Base-by-base conservation (phyloP, 805 yeast species). In the Sugiyamaella mastotermitis region DNA sequence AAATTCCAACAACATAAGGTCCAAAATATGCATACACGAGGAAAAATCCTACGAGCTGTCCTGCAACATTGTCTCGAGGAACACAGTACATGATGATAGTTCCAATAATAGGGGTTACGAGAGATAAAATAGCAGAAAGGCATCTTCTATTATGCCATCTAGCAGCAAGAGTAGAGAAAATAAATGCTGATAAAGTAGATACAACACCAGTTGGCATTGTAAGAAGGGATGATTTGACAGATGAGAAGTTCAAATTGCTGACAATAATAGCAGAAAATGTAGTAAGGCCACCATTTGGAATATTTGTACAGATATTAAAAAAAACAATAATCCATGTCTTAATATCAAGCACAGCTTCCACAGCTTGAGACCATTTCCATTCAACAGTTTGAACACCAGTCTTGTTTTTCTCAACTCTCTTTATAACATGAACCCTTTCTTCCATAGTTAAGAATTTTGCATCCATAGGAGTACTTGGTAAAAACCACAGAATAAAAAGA, bases 381-480 rank as follows among this genome's bases (percentile, higher is more conserved):
- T 55, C 58, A 22, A 46, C 57, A 38, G 60, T 59, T 26, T 69
- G 67, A 25, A 66, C 58, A 47, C 76, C 77, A 36, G 66, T 69
- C 34, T 61, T 61, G 49, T 69, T 71, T 18, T 24, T 40, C 17
- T 46, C 23, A 17, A 44, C 26, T 31, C 48, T 22, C 22, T 44
- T 42, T 5, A 48, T 43, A 26, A 66, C 56, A n/a, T 37, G 31
- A 14, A 36, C 35, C 11, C 42, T 30, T 22, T 50, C 52, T 9
- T 43, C 40, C 17, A 48, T 51, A 11, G 45, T 23, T 18, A 45
- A 38, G 23, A 50, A 50, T 20, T 41, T 27, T 4, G 55, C 55
- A 11, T 40, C 33, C 9, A 21, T 28, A n/a, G 49, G 49, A 8
- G 44, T 38, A 32, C 43, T 47, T 2, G 46, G 49, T 23, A 46